Evolutionary conservation across 805 yeast genomes (phyloP).

Genomic region (Pichia nanzhaoensis): DNA sequence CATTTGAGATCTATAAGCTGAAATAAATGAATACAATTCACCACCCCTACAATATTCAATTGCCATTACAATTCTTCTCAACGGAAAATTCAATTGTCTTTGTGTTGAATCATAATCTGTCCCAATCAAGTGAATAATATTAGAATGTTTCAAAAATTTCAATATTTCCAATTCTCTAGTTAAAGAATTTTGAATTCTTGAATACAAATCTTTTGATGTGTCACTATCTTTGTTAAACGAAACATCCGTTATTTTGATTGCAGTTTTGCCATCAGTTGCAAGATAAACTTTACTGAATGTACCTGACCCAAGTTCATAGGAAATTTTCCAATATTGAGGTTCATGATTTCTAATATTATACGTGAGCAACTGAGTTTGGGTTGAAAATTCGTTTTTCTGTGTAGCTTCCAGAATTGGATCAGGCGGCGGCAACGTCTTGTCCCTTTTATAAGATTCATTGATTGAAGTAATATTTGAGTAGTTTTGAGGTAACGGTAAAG

Average conservation of each 20-base stretch:
- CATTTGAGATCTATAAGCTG: slow-evolving; percentile 36
- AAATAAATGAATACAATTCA: slow-evolving; percentile 64
- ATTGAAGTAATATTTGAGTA: neutral
- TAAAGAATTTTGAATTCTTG: slow-evolving; percentile 54
- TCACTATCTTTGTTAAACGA: slow-evolving; percentile 28
- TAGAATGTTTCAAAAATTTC: slow-evolving; percentile 54
- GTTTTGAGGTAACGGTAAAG: slow-evolving; percentile 20
- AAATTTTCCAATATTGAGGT: slow-evolving; percentile 27
- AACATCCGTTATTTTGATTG: slow-evolving; percentile 54
- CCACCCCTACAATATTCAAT: slow-evolving; percentile 82
- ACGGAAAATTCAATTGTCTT: neutral
- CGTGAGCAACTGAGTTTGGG: neutral
- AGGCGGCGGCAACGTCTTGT: neutral
- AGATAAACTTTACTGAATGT: slow-evolving; percentile 60
- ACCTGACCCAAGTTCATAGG: slow-evolving; percentile 53
- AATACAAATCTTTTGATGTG: slow-evolving; percentile 33
- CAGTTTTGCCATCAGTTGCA: slow-evolving; percentile 41
- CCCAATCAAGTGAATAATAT: slow-evolving; percentile 58
- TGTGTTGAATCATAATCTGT: slow-evolving; percentile 21
- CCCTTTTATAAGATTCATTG: neutral
- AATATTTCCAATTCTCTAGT: slow-evolving; percentile 72
- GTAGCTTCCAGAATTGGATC: slow-evolving; percentile 1
- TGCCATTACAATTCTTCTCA: slow-evolving; percentile 38
- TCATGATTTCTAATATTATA: neutral
- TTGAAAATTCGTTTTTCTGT: neutral